A percentile compares a stretch with the other conserved stretches of the same genome.
These are phyloP conservation scores for Aschersonia sp. DNA, from an alignment of 2,329 filamentous ascomycete species.

Conservation along the genomic window DNA sequence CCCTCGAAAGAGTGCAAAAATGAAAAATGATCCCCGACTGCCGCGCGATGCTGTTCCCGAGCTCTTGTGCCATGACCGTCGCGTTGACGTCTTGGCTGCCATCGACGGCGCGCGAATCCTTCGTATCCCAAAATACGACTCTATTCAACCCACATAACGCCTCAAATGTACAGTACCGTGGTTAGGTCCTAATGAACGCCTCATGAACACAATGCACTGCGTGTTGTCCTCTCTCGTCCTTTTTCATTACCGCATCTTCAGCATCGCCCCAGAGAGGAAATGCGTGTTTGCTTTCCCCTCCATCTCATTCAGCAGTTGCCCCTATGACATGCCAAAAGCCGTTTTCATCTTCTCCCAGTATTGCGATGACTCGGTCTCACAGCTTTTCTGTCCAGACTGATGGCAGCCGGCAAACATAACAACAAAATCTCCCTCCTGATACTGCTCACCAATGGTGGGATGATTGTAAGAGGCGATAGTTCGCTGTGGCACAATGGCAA, in stretches of 20 bases:
- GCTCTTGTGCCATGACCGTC: no score
- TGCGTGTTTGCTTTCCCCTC: neutral
- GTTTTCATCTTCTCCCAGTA: slow-evolving; percentile 33
- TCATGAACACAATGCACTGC: slow-evolving; percentile 4
- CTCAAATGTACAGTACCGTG: neutral
- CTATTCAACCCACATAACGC: slow-evolving; percentile 6
- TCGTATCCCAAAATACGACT: neutral
- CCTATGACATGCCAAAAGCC: slow-evolving; percentile 16
- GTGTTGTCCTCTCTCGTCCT: neutral
- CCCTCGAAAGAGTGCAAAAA: no score
- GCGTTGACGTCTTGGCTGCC: neutral
- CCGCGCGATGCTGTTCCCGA: no score
- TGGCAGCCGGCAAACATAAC: slow-evolving; percentile 67
- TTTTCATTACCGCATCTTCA: neutral
- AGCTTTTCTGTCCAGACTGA: slow-evolving; percentile 40
- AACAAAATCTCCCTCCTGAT: slow-evolving; percentile 73
- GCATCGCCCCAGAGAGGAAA: neutral
- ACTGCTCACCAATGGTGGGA: slow-evolving; percentile 43
- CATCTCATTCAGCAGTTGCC: neutral
- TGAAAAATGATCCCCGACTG: no score
- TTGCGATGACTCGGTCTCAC: slow-evolving; percentile 52
- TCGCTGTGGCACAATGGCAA: slow-evolving; percentile 80
- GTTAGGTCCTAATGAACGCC: slow-evolving; percentile 6
- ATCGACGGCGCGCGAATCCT: neutral
- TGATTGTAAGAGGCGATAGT: slow-evolving; percentile 65